Evolutionary conservation across 106 monocot genomes (phyloP), one percentile per base, ranked within the genome.

Genomic region (Phalaenopsis equestris): DNA sequence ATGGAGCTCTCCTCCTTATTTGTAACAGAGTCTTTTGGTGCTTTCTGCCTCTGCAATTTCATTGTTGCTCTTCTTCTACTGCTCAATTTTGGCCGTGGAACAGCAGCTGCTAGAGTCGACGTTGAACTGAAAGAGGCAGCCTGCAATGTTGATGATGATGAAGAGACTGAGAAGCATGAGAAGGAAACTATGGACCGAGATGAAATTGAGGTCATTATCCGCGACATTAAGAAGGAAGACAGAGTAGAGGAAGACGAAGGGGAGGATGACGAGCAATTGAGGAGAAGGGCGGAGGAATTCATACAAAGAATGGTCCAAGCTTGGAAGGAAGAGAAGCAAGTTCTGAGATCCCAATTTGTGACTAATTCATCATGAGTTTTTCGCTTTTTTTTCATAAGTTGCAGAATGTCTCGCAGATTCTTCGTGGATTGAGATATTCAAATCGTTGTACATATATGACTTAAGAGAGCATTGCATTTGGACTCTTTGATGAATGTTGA

Each of bases 1-100:
- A 19, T 74, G 73, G 73, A 73, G 42, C 39, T 41, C 8, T 73
- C 16, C 42, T 41, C 19, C 3, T 0, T 18, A 0, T 6, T 42
- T 8, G 17, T 42, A 2, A 74, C 42, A 10, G n/a, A 39, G 15
- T 42, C 73, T 42, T 73, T 73, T 41, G 41, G 17, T 42, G 73
- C 73, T 14, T 73, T 73, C 73, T 73, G 73, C 6, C 73, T 73
- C 17, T 73, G 73, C 42, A 73, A 73, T 19, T 42, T 73, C 41
- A 73, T 73, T 36, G 41, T 73, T 41, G 73, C 73, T 41, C 73
- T 73, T 41, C 73, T 73, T 18, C 73, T 73, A 15, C 11, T 73
- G 39, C n/a, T 73, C 41, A 42, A 16, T 17, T 41, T 2, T 5
- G 73, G 73, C 41, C 42, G 39, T 14, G 15, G 73, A 7, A 18